These are phyloP conservation scores for Golubevia sp. DNA, from an alignment of 1,284 basidiomycete genomes.

Conservation along the genomic window DNA sequence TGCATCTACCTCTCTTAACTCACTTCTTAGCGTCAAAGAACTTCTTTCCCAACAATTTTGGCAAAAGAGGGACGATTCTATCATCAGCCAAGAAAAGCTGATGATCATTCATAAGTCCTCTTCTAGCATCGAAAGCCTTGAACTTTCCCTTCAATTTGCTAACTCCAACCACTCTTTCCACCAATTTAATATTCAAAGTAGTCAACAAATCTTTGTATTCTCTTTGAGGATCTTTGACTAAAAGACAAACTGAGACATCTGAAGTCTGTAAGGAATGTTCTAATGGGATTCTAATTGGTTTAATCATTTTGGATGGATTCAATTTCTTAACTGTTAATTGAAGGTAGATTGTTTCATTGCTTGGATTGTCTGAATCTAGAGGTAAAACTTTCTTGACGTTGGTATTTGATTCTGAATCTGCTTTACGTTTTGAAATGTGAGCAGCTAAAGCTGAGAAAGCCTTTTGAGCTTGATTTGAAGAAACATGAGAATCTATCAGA, in stretches of 20 bases:
- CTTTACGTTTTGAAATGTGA: conserved; percentile 13
- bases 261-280: conserved; percentile 79
- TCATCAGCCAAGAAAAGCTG: conserved; percentile 93
- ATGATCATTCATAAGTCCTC: conserved; percentile 83
- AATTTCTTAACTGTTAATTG: conserved; percentile 47
- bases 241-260: conserved; percentile 78
- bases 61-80: conserved; percentile 82
- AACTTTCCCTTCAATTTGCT: conserved; percentile 61
- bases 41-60: conserved; percentile 81
- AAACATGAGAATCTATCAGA: conserved; percentile 26
- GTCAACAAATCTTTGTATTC: conserved; percentile 92
- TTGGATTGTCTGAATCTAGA: conserved; percentile 26
- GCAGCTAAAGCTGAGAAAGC: conserved; percentile 46
- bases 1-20: too few species aligned
- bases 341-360: conserved; percentile 35
- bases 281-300: conserved; percentile 66
- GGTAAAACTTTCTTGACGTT: conserved; percentile 21
- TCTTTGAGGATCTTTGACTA: conserved; percentile 93
- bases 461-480: conserved; percentile 35
- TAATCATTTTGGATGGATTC: conserved; percentile 26
- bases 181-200: conserved; percentile 78
- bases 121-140: conserved; percentile 78
- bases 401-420: too few species aligned
- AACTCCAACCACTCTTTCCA: conserved; percentile 88
- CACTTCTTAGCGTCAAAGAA: conserved; percentile 96